phyloP scores from a whole-genome alignment of 345 rosid species.

The Pistacia integerrima region DNA sequence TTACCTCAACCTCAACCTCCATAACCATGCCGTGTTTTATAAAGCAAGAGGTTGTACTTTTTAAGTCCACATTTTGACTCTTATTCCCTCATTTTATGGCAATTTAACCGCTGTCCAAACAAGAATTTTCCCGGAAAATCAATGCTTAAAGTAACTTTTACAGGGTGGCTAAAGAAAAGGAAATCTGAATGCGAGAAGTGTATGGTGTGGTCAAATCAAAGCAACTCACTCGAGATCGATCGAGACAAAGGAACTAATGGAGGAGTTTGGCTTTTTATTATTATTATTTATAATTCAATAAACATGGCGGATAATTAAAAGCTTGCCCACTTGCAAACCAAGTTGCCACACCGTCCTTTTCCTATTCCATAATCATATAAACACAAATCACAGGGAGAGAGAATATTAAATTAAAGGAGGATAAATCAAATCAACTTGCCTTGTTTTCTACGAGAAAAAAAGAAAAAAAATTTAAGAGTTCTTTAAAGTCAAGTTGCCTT shows the following conservation, averaged over 20 bases:
- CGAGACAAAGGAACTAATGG: neutral
- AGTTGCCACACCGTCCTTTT: constrained; percentile 35
- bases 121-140: neutral
- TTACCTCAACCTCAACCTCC: neutral
- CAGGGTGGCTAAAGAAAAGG: neutral
- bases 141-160: neutral
- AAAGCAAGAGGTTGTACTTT: no score
- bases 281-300: neutral
- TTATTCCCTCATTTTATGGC: no score
- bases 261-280: neutral
- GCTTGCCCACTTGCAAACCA: constrained; percentile 54
- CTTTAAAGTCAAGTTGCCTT: constrained; percentile 12
- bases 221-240: neutral
- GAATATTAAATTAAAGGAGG: neutral
- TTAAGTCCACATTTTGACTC: neutral
- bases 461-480: neutral
- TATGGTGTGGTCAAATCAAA: constrained; percentile 17
- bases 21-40: no score
- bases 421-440: constrained; percentile 9
- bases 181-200: neutral
- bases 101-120: neutral
- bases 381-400: constrained; percentile 10
- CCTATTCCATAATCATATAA: constrained; percentile 21
- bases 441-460: constrained; percentile 7
- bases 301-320: constrained; percentile 27